Evolutionary conservation across 495 filamentous ascomycete genomes (phyloP), one percentile per base, ranked within the genome.

Genomic region (Arthonia radiata): DNA sequence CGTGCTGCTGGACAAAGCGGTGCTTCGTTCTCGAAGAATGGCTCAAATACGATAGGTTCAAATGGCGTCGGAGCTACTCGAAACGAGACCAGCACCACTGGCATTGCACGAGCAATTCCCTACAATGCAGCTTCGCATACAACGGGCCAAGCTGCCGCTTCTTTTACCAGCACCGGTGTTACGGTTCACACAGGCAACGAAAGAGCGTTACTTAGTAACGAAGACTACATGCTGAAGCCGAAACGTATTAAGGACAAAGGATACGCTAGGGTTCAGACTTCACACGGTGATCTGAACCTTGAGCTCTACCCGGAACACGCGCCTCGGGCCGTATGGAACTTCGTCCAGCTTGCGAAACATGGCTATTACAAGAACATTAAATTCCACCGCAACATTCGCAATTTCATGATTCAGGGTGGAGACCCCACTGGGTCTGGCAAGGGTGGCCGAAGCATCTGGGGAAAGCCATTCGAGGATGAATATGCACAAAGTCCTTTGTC

Each of bases 381-480:
- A 13, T 94, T 94, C 42, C 86, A 99, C 46, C 68, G 86, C 27
- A 89, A 80, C 43, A 92, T 99, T 40, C 61, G 63, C 15, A 79
- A 75, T 33, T 99, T 99, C 47, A 99, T 99, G 86, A 75, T 94
- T 31, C 86, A 99, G 43, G 89, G 89, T 29, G 86, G 86, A 32
- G 86, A 97, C 42, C 86, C 86, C 0, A 76, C 76, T 0, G 82
- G 81, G 0, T 89, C 79, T 1, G 86, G 86, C 5, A 57, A 73
- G 19, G 83, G 83, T n/a, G 86, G 86, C 0, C 53, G 62, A 22
- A 79, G 70, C 39, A 60, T 82, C 31, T 94, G 86, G 86, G 72
- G 72, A 24, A 81, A 79, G 47, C 71, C 71, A 32, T 97, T 97
- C 42, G 55, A 70, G 16, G 86, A 97, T 46, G 89, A 97, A 41